A percentile compares a stretch with the other conserved stretches of the same genome.
phyloP scores from a whole-genome alignment of 2,329 filamentous ascomycete genomes.

The Fusarium foetens region DNA sequence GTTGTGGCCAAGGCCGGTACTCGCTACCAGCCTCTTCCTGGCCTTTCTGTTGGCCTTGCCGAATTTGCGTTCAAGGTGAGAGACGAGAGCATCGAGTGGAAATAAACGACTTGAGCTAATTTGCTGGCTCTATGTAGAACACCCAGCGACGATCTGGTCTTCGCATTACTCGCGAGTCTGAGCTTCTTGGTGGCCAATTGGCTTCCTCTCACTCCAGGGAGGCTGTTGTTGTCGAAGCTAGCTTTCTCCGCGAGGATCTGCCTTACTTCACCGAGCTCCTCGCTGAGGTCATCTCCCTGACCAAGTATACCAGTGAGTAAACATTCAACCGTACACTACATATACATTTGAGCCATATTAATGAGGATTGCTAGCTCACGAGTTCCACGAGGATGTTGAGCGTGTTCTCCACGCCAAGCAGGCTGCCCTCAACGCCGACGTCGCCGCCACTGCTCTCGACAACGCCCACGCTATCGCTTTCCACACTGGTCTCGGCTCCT shows the following conservation, averaged over 20 bases:
- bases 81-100: constrained; percentile 18
- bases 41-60: constrained; percentile 88
- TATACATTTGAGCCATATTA: constrained; percentile 14
- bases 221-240: constrained; percentile 90
- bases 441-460: constrained; percentile 78
- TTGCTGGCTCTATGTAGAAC: constrained; percentile 66
- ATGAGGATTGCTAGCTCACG: constrained; percentile 70
- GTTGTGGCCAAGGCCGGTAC: constrained; percentile 95
- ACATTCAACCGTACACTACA: constrained; percentile 6
- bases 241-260: constrained; percentile 94
- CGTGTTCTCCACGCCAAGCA: constrained; percentile 81
- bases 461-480: constrained; percentile 88
- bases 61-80: constrained; percentile 96
- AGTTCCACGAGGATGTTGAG: constrained; percentile 89
- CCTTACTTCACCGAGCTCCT: constrained; percentile 98
- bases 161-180: constrained; percentile 92
- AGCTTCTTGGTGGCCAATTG: constrained; percentile 93
- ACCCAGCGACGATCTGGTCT: constrained; percentile 89
- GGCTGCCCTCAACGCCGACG: constrained; percentile 72
- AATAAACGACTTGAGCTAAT: constrained; percentile 56
- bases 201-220: constrained; percentile 90
- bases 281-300: constrained; percentile 87
- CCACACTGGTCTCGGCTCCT: constrained; percentile 88
- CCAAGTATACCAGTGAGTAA: constrained; percentile 80
- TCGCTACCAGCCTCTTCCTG: constrained; percentile 89